Percentiles rank a stretch among this genome's conserved stretches.
Evolutionary conservation across 257 asterid genomes (phyloP).

Genomic region (Solanum neorickii): DNA sequence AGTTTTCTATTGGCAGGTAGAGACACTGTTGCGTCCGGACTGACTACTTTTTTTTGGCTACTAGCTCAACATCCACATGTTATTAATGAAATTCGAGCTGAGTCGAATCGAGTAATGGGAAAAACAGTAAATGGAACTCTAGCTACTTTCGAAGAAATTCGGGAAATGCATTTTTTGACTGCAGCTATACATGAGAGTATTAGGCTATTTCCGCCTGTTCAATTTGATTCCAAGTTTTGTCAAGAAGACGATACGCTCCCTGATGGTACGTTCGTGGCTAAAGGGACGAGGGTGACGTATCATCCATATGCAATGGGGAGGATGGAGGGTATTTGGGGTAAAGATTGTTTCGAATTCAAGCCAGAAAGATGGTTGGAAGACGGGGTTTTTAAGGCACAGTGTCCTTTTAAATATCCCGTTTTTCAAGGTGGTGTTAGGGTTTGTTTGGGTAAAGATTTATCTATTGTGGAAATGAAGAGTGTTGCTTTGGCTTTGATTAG

Average conservation of each 20-base stretch:
- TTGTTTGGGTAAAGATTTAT: slow-evolving; percentile 36
- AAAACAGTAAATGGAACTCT: neutral
- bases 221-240: slow-evolving; percentile 69
- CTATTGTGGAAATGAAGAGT: slow-evolving; percentile 36
- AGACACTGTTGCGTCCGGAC: slow-evolving; percentile 59
- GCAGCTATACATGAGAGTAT: slow-evolving; percentile 65
- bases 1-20: slow-evolving; percentile 75
- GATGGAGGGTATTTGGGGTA: slow-evolving; percentile 33
- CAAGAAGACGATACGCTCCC: slow-evolving; percentile 41
- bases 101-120: slow-evolving; percentile 26
- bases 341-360: slow-evolving; percentile 24
- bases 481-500: slow-evolving; percentile 38
- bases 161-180: slow-evolving; percentile 43
- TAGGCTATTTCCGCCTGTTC: slow-evolving; percentile 72
- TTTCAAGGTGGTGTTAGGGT: slow-evolving; percentile 38
- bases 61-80: slow-evolving; percentile 12
- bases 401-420: slow-evolving; percentile 36
- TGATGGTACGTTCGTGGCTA: slow-evolving; percentile 39
- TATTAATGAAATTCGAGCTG: slow-evolving; percentile 7
- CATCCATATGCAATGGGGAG: slow-evolving; percentile 44
- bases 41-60: slow-evolving; percentile 59
- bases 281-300: slow-evolving; percentile 31
- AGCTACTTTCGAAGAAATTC: slow-evolving; percentile 20
- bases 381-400: slow-evolving; percentile 18
- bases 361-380: slow-evolving; percentile 32